Evolutionary conservation across 2,329 filamentous ascomycete genomes (phyloP).

Genomic region (Ophiostoma perfectum): DNA sequence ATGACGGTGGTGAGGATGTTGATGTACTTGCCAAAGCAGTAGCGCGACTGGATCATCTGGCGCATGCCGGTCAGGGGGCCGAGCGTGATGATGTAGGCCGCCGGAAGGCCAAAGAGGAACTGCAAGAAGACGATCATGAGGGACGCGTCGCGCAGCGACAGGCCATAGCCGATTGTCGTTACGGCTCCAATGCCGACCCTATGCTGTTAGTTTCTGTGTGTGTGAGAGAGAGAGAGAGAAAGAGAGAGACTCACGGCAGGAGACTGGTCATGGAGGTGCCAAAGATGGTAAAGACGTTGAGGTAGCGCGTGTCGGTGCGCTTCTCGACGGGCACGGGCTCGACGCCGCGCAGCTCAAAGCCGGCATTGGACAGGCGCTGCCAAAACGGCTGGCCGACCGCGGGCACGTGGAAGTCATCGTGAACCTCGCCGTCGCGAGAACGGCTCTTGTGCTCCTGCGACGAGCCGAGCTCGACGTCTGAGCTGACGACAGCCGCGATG

Average conservation of each 20-base stretch:
- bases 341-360: constrained; percentile 41
- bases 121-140: constrained; percentile 60
- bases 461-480: background rate
- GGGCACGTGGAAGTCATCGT: constrained; percentile 21
- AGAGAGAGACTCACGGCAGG: constrained; percentile 29
- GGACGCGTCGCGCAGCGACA: constrained; percentile 52
- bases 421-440: background rate
- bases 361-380: constrained; percentile 14
- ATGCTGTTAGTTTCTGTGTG: background rate
- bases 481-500: background rate
- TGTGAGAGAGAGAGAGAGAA: background rate
- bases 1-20: constrained; percentile 54
- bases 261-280: constrained; percentile 46
- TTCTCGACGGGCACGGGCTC: constrained; percentile 41
- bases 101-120: constrained; percentile 48
- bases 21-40: constrained; percentile 55
- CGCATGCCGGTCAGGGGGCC: constrained; percentile 59
- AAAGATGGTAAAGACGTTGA: constrained; percentile 46
- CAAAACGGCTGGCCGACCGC: constrained; percentile 15
- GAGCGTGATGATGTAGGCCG: constrained; percentile 53
- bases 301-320: constrained; percentile 38
- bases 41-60: constrained; percentile 60
- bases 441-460: too few relatives aligned
- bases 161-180: constrained; percentile 35
- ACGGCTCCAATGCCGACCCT: constrained; percentile 54